Percentiles rank a stretch among this genome's conserved stretches.
Conservation (phyloP, 352 stramenopile genomes). For the Peronospora farinosa region DNA sequence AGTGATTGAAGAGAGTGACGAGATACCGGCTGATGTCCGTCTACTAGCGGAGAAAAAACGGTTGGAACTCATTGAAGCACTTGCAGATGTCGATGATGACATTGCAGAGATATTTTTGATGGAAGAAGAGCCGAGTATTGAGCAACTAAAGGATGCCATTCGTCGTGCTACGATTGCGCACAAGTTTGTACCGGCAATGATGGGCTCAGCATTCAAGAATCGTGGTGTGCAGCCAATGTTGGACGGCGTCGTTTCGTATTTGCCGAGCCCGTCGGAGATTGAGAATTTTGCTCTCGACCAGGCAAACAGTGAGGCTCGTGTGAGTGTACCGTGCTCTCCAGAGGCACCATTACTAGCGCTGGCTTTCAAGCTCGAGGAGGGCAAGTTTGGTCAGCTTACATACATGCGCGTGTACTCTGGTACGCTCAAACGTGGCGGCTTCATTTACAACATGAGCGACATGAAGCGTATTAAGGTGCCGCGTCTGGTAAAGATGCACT, state of each 20-base stretch:
- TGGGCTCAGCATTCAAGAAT: slow-evolving; percentile 98
- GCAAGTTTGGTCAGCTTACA: slow-evolving; percentile 97
- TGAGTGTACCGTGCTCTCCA: slow-evolving; percentile 80
- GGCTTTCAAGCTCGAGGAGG: slow-evolving; percentile 99
- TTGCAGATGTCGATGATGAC: slow-evolving; percentile 97
- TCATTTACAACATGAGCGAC: slow-evolving; percentile 87
- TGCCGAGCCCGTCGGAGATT: slow-evolving; percentile 92
- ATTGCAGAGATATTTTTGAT: slow-evolving; percentile 99
- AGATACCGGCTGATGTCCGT: slow-evolving; percentile 86
- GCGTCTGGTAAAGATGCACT: slow-evolving; percentile 98
- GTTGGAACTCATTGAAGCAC: slow-evolving; percentile 89
- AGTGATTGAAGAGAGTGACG: slow-evolving; percentile 77
- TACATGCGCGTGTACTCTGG: slow-evolving; percentile 94
- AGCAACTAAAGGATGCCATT: slow-evolving; percentile 92
- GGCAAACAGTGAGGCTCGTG: slow-evolving; percentile 87
- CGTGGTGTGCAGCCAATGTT: slow-evolving; percentile 97
- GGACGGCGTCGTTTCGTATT: slow-evolving; percentile 95
- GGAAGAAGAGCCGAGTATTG: slow-evolving; percentile 91
- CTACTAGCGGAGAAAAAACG: slow-evolving; percentile 87
- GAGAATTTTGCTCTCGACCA: slow-evolving; percentile 95
- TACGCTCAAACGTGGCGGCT: slow-evolving; percentile 77
- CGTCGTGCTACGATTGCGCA: slow-evolving; percentile 92
- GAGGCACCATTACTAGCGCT: slow-evolving; percentile 92
- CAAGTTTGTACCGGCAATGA: slow-evolving; percentile 98
- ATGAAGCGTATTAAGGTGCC: slow-evolving; percentile 94